Evolutionary conservation across 2,329 filamentous ascomycete species (phyloP).

Genomic region (Diaporthe caulivora): DNA sequence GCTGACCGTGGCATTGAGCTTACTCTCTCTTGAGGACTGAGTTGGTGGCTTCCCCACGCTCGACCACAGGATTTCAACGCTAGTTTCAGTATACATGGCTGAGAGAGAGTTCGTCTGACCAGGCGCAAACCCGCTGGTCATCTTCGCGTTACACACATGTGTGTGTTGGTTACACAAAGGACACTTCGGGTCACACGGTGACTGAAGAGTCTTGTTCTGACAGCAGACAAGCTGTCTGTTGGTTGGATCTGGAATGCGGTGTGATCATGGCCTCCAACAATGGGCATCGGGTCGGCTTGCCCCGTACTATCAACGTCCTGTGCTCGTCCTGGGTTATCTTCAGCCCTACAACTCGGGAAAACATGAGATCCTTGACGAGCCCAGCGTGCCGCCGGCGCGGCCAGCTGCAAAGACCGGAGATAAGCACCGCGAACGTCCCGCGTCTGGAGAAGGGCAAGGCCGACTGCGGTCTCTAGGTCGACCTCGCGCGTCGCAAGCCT

Average conservation of each 20-base stretch:
- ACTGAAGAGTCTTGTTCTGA: not conserved
- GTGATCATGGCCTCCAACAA: constrained; percentile 3
- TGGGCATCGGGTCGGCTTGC: constrained; percentile 10
- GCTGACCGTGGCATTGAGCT: constrained; percentile 22
- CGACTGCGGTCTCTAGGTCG: not conserved
- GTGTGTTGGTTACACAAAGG: not conserved
- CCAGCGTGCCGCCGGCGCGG: not conserved
- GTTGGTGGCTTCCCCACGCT: constrained; percentile 7
- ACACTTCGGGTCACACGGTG: not conserved
- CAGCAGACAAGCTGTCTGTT: constrained; percentile 4
- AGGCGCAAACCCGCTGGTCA: not conserved
- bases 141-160: constrained; percentile 21
- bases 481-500: not conserved
- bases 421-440: not conserved
- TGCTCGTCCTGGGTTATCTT: not conserved
- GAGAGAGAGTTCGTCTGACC: constrained; percentile 22
- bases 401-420: not conserved
- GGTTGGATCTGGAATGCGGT: constrained; percentile 3
- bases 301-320: not conserved
- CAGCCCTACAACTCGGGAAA: constrained; percentile 18
- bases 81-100: not conserved
- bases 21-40: not conserved
- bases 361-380: not conserved
- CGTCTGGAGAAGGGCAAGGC: not conserved
- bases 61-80: not conserved